Percentiles rank a stretch among this genome's conserved stretches.
phyloP scores from a whole-genome alignment of 768 basidiomycete species.

The Dioszegia crocea region DNA sequence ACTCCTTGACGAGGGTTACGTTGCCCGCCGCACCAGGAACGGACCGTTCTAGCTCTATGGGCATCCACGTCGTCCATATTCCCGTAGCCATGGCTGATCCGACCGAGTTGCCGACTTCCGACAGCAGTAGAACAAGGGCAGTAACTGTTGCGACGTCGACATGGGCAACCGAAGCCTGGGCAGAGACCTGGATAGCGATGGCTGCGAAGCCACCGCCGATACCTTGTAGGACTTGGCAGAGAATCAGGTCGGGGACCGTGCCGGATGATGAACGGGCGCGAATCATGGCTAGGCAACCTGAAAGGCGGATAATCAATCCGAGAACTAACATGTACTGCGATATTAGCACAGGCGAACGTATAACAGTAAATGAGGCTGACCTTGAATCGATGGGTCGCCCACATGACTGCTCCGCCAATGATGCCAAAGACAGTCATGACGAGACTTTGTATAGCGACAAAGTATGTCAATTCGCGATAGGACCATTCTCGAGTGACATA shows the following conservation, averaged over 20 bases:
- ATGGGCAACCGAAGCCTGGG: slow-evolving; percentile 65
- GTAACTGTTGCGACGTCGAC: slow-evolving; percentile 65
- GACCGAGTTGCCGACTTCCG: slow-evolving; percentile 65
- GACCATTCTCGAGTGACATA: slow-evolving; percentile 53
- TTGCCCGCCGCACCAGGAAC: slow-evolving; percentile 53
- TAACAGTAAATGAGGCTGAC: slow-evolving; percentile 34
- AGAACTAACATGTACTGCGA: slow-evolving; percentile 55
- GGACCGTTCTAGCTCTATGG: slow-evolving; percentile 57
- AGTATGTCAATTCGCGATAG: slow-evolving; percentile 61
- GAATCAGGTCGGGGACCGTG: slow-evolving; percentile 54
- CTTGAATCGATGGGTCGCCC: slow-evolving; percentile 59
- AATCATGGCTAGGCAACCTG: slow-evolving; percentile 68
- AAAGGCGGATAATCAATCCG: slow-evolving; percentile 61
- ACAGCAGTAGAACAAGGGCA: slow-evolving; percentile 60
- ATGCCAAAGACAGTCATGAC: slow-evolving; percentile 63
- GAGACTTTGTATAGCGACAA: slow-evolving; percentile 60
- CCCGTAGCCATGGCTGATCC: slow-evolving; percentile 60
- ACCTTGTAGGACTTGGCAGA: slow-evolving; percentile 69
- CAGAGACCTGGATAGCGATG: slow-evolving; percentile 58
- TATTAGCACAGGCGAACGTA: not conserved
- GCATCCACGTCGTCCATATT: slow-evolving; percentile 57
- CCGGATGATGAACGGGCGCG: slow-evolving; percentile 60
- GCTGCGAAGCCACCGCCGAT: slow-evolving; percentile 69
- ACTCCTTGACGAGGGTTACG: slow-evolving; percentile 42
- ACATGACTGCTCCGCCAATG: slow-evolving; percentile 59